Evolutionary conservation across 202 grass and related monocot genomes (phyloP).

Genomic region (Alloteropsis angusta): DNA sequence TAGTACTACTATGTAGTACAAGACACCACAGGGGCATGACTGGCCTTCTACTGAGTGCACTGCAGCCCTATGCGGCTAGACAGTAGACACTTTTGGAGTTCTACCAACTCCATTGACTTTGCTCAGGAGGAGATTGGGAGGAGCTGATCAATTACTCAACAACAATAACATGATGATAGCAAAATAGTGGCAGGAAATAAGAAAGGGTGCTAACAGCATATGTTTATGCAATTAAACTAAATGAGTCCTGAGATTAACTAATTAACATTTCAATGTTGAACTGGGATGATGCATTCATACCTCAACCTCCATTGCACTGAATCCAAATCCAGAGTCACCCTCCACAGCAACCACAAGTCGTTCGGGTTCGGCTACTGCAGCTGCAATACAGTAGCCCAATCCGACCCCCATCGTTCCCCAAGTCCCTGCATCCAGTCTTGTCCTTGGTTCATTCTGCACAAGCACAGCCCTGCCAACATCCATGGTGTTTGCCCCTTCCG

Average conservation of each 20-base stretch:
- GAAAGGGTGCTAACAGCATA: background rate
- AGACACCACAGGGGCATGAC: too few relatives aligned
- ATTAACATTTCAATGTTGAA: background rate
- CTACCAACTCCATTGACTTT: too few relatives aligned
- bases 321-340: constrained; percentile 92
- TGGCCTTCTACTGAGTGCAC: too few relatives aligned
- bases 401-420: constrained; percentile 97
- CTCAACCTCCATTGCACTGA: constrained; percentile 98
- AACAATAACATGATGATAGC: background rate
- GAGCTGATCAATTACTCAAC: too few relatives aligned
- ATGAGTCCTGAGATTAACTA: background rate
- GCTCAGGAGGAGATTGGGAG: too few relatives aligned
- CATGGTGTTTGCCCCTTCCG: constrained; percentile 95
- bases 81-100: too few relatives aligned
- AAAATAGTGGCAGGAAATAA: background rate
- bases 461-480: constrained; percentile 85
- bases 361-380: constrained; percentile 59
- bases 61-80: too few relatives aligned
- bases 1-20: too few relatives aligned
- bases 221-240: background rate
- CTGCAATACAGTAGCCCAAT: constrained; percentile 86
- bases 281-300: constrained; percentile 29
- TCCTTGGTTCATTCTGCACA: constrained; percentile 89
- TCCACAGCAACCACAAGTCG: constrained; percentile 86
- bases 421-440: constrained; percentile 90